Base-by-base conservation (phyloP, 345 rosid genomes). In the Eucalyptus brandiana region DNA sequence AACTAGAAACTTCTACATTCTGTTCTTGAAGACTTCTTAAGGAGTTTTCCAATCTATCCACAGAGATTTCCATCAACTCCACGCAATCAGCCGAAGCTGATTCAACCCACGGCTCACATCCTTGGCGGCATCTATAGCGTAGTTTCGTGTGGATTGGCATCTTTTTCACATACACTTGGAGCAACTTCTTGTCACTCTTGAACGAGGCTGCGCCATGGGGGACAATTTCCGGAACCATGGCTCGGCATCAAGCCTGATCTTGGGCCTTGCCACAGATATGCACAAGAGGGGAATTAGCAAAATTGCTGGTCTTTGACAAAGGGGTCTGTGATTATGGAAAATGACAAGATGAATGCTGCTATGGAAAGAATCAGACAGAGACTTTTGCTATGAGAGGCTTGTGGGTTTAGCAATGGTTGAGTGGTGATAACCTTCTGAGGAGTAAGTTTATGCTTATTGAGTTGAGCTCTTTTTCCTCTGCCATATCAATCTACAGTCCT, bases 1-100 rank as follows among this genome's bases (percentile, higher is more conserved):
- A 53, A 53, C 58, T 53, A 4, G 26, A 21, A 53, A 53, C 58
- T 53, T 53, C 11, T 21, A 19, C 26, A 53, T 53, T 53, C 58
- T 8, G 26, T 53, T 53, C 58, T 3, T 53, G 58, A 53, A 53
- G 58, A 53, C 58, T 53, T 53, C 5, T 53, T 4, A 21, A 53
- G 58, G 58, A 53, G 58, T 53, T 53, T 53, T 53, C 26, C 26
- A 53, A 21, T 53, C 58, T 0, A 53, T 94, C 94, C 81, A 88
- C 86, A 47, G 97, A 95, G 65, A 91, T 87, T 32, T 95, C 97
- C 96, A 96, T 91, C 92, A 96, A 89, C 90, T 93, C 94, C 87
- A 91, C 56, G 80, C 97, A 95, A 72, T 96, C 97, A 12, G 65
- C 88, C 69, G 91, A 67, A 40, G 90, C 92, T 7, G 89, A 93